Percentiles rank a stretch among this genome's conserved stretches.
Conservation (phyloP, 164 flowering plant species). For the Piper longum region DNA sequence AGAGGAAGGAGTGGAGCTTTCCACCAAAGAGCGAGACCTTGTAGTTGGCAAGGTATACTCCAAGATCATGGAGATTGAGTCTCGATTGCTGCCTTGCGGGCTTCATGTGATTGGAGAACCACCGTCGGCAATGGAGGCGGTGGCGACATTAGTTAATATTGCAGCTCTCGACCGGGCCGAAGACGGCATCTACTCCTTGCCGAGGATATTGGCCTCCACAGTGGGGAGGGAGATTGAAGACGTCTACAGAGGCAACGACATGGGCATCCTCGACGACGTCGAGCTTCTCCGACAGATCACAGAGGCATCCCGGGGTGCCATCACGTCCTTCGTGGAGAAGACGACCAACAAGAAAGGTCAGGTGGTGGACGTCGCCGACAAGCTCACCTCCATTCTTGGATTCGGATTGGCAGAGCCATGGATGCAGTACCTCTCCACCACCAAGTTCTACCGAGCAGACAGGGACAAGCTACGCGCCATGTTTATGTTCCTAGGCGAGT, state of each 20-base stretch:
- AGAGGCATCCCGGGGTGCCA: conserved; percentile 81
- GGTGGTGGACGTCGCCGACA: conserved; percentile 70
- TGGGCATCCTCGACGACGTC: conserved; percentile 73
- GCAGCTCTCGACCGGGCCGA: conserved; percentile 94
- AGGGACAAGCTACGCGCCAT: conserved; percentile 65
- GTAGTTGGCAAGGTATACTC: conserved; percentile 91
- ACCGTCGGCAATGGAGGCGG: conserved; percentile 97
- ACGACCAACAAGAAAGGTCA: conserved; percentile 88
- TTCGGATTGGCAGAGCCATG: conserved; percentile 89
- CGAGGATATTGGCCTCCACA: conserved; percentile 63
- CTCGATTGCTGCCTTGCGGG: conserved; percentile 89
- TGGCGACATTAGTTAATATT: conserved; percentile 94
- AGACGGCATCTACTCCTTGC: conserved; percentile 64
- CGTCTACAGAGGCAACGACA: conserved; percentile 75
- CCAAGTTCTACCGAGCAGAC: conserved; percentile 70
- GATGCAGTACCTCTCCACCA: conserved; percentile 72
- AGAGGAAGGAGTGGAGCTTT: conserved; percentile 68
- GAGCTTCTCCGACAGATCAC: conserved; percentile 85
- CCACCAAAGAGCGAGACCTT: conserved; percentile 61
- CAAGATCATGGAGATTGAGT: conserved; percentile 98
- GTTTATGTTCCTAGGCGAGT: conserved; percentile 68
- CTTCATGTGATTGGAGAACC: conserved; percentile 99
- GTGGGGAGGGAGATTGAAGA: conserved; percentile 79
- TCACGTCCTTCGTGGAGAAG: conserved; percentile 60
- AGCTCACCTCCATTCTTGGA: conserved; percentile 67